These are phyloP conservation scores for Nephelium lappaceum DNA, from an alignment of 345 rosid species.

Conservation along the genomic window DNA sequence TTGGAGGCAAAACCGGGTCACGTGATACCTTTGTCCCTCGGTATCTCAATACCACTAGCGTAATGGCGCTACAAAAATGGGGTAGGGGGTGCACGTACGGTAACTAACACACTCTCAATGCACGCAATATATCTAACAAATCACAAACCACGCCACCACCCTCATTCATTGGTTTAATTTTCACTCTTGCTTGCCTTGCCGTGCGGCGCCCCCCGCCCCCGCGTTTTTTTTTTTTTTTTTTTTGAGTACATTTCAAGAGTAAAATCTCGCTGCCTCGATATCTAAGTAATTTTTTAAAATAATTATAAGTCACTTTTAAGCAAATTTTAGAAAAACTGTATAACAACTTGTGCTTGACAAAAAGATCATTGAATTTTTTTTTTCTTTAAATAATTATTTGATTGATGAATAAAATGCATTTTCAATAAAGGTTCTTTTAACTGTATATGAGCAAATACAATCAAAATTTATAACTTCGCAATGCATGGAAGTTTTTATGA, in stretches of 20 bases:
- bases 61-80: slow-evolving; percentile 11
- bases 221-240: neutral
- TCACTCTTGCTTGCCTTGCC: slow-evolving; percentile 10
- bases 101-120: slow-evolving; percentile 1
- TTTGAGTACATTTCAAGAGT: slow-evolving; percentile 13
- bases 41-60: slow-evolving; percentile 10
- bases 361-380: too few relatives aligned
- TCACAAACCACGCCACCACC: neutral
- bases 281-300: neutral
- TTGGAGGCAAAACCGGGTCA: slow-evolving; percentile 19
- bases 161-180: slow-evolving; percentile 17
- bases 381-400: too few relatives aligned
- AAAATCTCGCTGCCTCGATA: neutral
- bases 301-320: neutral
- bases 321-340: neutral
- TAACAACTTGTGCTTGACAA: neutral
- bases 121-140: slow-evolving; percentile 13
- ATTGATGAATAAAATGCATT: too few relatives aligned
- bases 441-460: too few relatives aligned
- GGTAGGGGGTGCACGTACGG: neutral
- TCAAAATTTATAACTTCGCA: too few relatives aligned
- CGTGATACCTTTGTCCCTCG: slow-evolving; percentile 27
- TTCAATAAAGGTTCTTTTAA: too few relatives aligned
- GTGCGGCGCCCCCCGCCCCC: too few relatives aligned
- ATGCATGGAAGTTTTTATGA: too few relatives aligned